Base-by-base conservation (phyloP, 176 grass and related monocot species). In the Oryza officinalis region DNA sequence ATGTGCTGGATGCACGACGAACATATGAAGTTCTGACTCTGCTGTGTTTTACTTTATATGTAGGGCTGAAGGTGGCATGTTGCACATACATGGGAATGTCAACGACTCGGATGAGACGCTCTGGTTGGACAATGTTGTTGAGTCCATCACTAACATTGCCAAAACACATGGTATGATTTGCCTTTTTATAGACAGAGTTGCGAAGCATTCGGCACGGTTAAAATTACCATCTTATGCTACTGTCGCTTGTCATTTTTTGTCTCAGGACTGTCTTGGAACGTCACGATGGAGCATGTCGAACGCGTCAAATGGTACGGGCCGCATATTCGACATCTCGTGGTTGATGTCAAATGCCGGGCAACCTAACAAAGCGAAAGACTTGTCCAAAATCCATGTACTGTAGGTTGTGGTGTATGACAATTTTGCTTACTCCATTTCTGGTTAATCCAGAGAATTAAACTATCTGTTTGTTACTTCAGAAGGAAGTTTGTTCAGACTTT, bases 291-390 rank as follows among this genome's bases (percentile, higher is more conserved):
- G 28, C 91, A 95, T 63, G 76, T 94, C 0, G 93, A 95, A 80
- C 92, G 87, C 14, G 91, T 95, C 26, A 98, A 98, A 85, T 98
- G 96, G 96, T 95, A 95, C 27, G 93, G 91, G 20, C 93, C 93
- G 2, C 90, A 90, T 67, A 94, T 98, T 77, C 93, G 92, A 23
- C 96, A 95, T 76, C 73, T 98, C 30, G 96, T 98, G 66, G 91
- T 77, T 25, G 96, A 98, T 84, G 74, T 98, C 54, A 92, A 80
- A 69, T 95, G 96, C 83, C 45, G 47, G 52, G 65, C 63, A 78
- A 65, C 17, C 18, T 79, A 26, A 79, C 38, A 67, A 67, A 46
- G 27, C 40, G 41, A 47, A 47, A 47, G 28, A 65, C 17, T 22
- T 13, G 41, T 57, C 2, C 20, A 66, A 77, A n/a, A 46, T 31